These are phyloP conservation scores for Leccinum disarticulatum DNA, from an alignment of 768 basidiomycete species.

Conservation along the genomic window DNA sequence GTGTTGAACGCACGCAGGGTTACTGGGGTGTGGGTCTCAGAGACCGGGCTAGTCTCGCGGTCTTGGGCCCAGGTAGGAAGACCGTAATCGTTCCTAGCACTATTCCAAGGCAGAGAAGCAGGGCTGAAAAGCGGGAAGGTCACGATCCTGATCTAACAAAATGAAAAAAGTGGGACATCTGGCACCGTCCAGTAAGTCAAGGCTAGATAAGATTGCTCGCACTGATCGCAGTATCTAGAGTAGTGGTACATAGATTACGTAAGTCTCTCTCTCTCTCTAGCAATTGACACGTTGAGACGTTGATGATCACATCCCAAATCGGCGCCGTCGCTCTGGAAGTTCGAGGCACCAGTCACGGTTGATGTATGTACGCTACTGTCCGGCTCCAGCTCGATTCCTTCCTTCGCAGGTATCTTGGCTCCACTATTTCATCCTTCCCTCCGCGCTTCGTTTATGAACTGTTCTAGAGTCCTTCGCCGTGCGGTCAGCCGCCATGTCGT, in stretches of 20 bases:
- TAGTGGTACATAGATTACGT: neutral
- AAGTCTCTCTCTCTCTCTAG: neutral
- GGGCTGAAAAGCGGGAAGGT: too few species aligned
- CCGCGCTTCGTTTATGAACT: conserved; percentile 7
- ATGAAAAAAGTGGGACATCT: too few species aligned
- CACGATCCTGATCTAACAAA: too few species aligned
- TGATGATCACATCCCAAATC: conserved; percentile 8
- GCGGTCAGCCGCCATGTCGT: neutral
- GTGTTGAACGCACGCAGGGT: too few species aligned
- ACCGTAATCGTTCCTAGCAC: too few species aligned
- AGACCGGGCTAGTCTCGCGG: too few species aligned
- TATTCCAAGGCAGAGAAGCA: too few species aligned
- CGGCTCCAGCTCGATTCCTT: neutral
- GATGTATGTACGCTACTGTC: neutral
- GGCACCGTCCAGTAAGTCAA: neutral
- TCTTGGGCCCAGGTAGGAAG: too few species aligned
- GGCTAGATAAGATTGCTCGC: neutral
- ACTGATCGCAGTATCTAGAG: neutral
- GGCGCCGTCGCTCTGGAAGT: neutral
- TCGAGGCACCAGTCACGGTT: neutral
- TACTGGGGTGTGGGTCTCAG: too few species aligned
- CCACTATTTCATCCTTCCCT: neutral
- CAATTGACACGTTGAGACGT: neutral
- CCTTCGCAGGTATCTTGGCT: conserved; percentile 3
- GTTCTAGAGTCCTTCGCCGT: neutral